phyloP scores from a whole-genome alignment of 306 rosid species.

The Glycyrrhiza uralensis region DNA sequence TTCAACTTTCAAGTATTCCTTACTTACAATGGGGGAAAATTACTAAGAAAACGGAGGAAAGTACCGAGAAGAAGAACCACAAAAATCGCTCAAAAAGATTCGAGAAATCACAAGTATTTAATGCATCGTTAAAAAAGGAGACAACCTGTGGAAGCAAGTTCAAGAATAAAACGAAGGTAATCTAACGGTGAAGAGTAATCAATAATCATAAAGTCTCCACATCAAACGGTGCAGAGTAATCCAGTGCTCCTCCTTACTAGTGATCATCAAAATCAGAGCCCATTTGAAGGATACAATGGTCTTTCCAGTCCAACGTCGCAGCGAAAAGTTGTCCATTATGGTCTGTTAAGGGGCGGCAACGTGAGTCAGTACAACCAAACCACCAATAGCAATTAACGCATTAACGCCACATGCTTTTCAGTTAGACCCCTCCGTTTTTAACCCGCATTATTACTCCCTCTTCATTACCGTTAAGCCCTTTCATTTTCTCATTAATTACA shows the following conservation, averaged over 20 bases:
- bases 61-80: too few relatives aligned
- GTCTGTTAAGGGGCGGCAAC: conserved; percentile 1
- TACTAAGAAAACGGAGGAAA: too few relatives aligned
- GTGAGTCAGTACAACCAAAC: neutral
- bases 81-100: too few relatives aligned
- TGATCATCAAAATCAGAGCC: neutral
- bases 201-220: neutral
- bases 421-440: neutral
- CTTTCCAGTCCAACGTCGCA: neutral
- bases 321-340: neutral
- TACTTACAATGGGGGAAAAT: too few relatives aligned
- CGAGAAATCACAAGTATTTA: neutral
- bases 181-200: neutral
- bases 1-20: too few relatives aligned
- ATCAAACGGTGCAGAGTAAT: neutral
- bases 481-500: conserved; percentile 34
- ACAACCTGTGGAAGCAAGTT: neutral
- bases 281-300: neutral
- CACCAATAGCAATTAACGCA: neutral
- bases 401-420: neutral
- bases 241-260: neutral
- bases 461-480: conserved; percentile 35
- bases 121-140: neutral
- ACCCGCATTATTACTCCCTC: neutral
- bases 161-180: conserved; percentile 2